phyloP scores from a whole-genome alignment of 805 yeast species.

The Barnettozyma siamensis region DNA sequence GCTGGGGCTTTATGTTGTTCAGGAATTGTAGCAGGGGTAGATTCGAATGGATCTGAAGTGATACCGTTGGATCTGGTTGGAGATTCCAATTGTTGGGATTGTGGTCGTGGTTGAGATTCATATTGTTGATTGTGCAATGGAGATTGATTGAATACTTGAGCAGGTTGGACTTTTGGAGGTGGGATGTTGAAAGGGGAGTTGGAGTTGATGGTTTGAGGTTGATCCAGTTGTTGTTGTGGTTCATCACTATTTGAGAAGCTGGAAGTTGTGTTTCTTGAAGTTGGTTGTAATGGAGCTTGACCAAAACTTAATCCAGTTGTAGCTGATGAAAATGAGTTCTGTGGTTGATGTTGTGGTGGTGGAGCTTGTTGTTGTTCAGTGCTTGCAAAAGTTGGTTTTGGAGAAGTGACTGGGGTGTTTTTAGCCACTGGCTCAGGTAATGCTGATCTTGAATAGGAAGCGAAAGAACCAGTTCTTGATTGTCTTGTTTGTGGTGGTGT shows the following conservation, averaged over 20 bases:
- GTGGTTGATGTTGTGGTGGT: no score
- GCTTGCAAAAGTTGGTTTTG: constrained; percentile 2
- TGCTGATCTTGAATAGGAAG: constrained; percentile 8
- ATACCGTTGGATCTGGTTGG: not conserved
- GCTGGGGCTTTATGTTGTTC: constrained; percentile 37
- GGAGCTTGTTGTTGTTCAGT: not conserved
- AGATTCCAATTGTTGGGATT: not conserved
- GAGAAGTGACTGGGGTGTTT: constrained; percentile 4
- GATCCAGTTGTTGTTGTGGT: not conserved
- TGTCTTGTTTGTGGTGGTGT: constrained; percentile 12
- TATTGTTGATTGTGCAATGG: constrained; percentile 5
- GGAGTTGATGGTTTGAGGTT: not conserved
- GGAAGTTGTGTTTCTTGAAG: constrained; percentile 22
- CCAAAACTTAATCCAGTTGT: constrained; percentile 23
- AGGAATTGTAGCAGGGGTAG: not conserved
- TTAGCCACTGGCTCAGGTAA: constrained; percentile 14
- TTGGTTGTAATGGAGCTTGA: constrained; percentile 33
- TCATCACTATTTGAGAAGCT: not conserved
- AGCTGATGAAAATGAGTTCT: not conserved
- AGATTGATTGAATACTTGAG: constrained; percentile 6
- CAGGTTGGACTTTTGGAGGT: constrained; percentile 19
- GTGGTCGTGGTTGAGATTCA: not conserved
- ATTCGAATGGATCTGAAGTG: not conserved
- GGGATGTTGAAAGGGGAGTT: constrained; percentile 7
- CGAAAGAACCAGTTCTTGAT: constrained; percentile 20